These are phyloP conservation scores for Mycena kentingensis DNA, from an alignment of 768 basidiomycete species.

Conservation along the genomic window DNA sequence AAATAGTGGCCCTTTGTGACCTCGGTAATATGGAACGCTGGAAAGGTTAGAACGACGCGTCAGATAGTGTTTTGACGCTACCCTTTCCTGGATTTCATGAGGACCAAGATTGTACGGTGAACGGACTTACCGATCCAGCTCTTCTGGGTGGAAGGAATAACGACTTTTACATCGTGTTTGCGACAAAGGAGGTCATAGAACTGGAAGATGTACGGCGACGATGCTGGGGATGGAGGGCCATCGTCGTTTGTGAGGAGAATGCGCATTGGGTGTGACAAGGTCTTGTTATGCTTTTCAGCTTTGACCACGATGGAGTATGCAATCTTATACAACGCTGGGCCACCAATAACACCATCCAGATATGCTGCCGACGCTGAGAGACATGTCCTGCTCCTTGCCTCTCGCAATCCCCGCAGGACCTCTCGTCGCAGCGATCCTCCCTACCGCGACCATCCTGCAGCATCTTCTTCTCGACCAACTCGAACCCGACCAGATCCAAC, in stretches of 20 bases:
- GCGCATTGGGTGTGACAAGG: constrained; percentile 16
- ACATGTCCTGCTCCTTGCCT: neutral
- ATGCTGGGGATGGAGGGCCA: constrained; percentile 65
- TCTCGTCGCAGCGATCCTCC: constrained; percentile 21
- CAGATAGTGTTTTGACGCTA: neutral
- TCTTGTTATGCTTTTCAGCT: neutral
- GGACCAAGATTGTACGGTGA: neutral
- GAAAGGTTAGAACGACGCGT: constrained; percentile 4
- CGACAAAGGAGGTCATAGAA: constrained; percentile 57
- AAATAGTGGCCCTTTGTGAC: constrained; percentile 70
- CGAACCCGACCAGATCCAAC: constrained; percentile 81
- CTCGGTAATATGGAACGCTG: constrained; percentile 80
- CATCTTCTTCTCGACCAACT: constrained; percentile 54
- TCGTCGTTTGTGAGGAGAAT: constrained; percentile 70
- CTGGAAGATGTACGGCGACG: constrained; percentile 77
- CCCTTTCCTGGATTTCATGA: neutral
- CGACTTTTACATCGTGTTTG: constrained; percentile 51
- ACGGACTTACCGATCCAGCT: constrained; percentile 76
- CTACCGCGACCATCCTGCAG: constrained; percentile 12
- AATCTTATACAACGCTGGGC: neutral
- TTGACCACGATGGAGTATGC: neutral
- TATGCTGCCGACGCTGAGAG: neutral
- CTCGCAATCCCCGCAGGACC: constrained; percentile 13
- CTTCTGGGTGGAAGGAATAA: constrained; percentile 65
- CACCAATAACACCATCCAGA: neutral